Conservation (phyloP, 805 yeast genomes). For the Metschnikowia lachancei region DNA sequence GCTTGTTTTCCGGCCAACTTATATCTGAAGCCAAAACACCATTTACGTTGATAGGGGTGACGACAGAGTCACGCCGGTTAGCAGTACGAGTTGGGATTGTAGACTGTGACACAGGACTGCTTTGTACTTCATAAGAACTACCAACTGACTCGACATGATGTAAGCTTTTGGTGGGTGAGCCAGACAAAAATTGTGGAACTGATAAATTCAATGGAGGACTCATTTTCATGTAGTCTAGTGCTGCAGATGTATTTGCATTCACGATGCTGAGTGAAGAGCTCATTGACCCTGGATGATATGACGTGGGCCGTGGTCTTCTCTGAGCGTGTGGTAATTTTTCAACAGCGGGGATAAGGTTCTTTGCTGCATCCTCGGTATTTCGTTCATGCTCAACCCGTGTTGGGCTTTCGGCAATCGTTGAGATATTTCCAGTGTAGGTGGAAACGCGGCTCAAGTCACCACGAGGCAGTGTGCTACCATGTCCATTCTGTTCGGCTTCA, state of each 20-base stretch:
- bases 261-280: slow-evolving; percentile 25
- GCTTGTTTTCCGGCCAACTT: slow-evolving; percentile 30
- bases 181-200: slow-evolving; percentile 36
- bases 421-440: slow-evolving; percentile 37
- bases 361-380: slow-evolving; percentile 9
- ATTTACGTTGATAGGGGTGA: slow-evolving; percentile 43
- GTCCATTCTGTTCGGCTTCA: slow-evolving; percentile 6
- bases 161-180: slow-evolving; percentile 38
- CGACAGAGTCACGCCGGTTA: slow-evolving; percentile 31
- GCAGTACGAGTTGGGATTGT: slow-evolving; percentile 13
- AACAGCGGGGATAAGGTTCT: slow-evolving; percentile 15
- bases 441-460: slow-evolving; percentile 18
- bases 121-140: slow-evolving; percentile 8
- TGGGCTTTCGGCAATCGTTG: slow-evolving; percentile 49
- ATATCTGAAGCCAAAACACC: slow-evolving; percentile 37
- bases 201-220: slow-evolving; percentile 34
- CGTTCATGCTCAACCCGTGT: slow-evolving; percentile 15
- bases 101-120: slow-evolving; percentile 17
- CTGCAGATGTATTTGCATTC: slow-evolving; percentile 19
- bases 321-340: slow-evolving; percentile 43
- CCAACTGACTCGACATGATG: slow-evolving; percentile 27
- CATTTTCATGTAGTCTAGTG: slow-evolving; percentile 34
- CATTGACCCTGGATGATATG: slow-evolving; percentile 70
- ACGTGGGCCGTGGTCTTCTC: slow-evolving; percentile 77
- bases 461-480: slow-evolving; percentile 4